Evolutionary conservation across 2,329 filamentous ascomycete genomes (phyloP), one percentile per base, ranked within the genome.

Genomic region (Fusarium sacchari): DNA sequence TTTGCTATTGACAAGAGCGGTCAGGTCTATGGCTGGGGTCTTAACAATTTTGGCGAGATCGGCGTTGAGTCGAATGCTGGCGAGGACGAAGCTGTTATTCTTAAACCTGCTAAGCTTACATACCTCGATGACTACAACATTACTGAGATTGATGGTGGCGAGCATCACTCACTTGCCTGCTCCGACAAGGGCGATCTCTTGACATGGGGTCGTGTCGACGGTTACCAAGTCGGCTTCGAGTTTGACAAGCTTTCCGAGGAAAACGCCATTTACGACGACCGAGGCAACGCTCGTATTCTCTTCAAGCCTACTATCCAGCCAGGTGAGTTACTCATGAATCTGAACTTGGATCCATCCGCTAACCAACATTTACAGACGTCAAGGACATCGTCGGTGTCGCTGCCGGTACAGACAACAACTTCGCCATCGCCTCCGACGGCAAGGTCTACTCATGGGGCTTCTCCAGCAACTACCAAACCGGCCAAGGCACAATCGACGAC

Each of bases 11-110:
- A 92, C 81, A 87, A 89, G 64, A 88, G 89, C 20, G 93, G 91
- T 43, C 87, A 89, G 36, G 92, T 96, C 37, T 96, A 91, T 82
- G 89, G 91, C 1, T 97, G 94, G 94, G 94, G 95, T 30, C 85
- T 96, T 36, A 97, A 97, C 87, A 95, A 93, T 83, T 97, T 93
- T 81, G 93, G 92, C 71, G 92, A 97, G 84, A 93, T 93, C 22
- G 94, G 84, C 9, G 89, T 93, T 58, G 85, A 86, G 57, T 85
- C 88, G 59, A 88, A 93, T 65, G 85, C 83, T 40, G 81, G 84
- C 26, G 81, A 82, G 67, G 82, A 86, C 24, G 88, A 89, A 34
- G 91, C 91, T 60, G 93, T 92, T 69, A 88, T 97, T 57, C 87
- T 93, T n/a, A 88, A 89, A 74, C 93, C 94, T 6, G 89, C 88